Percentiles rank a stretch among this genome's conserved stretches.
phyloP scores from a whole-genome alignment of 208 protist species.

The Lotmaria passim region DNA sequence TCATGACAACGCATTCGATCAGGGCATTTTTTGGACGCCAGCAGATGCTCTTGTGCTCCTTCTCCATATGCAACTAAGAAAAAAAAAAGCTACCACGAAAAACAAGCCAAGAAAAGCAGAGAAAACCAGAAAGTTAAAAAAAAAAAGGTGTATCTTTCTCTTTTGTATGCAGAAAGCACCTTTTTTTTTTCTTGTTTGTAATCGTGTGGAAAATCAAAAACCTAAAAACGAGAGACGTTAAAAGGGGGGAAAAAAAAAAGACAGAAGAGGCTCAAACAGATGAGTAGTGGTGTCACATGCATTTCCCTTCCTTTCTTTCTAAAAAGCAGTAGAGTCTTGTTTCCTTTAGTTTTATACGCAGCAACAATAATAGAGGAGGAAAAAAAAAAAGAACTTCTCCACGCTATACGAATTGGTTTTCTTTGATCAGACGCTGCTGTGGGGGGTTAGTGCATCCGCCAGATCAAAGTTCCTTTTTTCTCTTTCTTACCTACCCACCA shows the following conservation, averaged over 20 bases:
- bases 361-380: not conserved
- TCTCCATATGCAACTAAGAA: slow-evolving; percentile 56
- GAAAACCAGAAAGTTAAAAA: slow-evolving; percentile 27
- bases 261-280: too few species aligned
- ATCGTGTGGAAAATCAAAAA: too few species aligned
- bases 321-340: too few species aligned
- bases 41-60: slow-evolving; percentile 82
- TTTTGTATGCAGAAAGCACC: slow-evolving; percentile 9
- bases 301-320: too few species aligned
- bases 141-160: not conserved
- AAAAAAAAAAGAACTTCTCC: not conserved
- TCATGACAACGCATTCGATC: slow-evolving; percentile 84
- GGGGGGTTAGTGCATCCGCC: too few species aligned
- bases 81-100: not conserved
- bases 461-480: too few species aligned
- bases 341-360: too few species aligned
- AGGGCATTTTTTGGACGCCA: slow-evolving; percentile 89
- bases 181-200: not conserved
- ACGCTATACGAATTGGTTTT: too few species aligned
- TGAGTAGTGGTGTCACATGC: too few species aligned
- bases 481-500: too few species aligned
- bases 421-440: too few species aligned
- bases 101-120: not conserved
- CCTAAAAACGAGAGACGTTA: not conserved
- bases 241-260: slow-evolving; percentile 5